Percentiles rank a stretch among this genome's conserved stretches.
phyloP scores from a whole-genome alignment of 176 grass and related monocot genomes.

The Areca catechu region DNA sequence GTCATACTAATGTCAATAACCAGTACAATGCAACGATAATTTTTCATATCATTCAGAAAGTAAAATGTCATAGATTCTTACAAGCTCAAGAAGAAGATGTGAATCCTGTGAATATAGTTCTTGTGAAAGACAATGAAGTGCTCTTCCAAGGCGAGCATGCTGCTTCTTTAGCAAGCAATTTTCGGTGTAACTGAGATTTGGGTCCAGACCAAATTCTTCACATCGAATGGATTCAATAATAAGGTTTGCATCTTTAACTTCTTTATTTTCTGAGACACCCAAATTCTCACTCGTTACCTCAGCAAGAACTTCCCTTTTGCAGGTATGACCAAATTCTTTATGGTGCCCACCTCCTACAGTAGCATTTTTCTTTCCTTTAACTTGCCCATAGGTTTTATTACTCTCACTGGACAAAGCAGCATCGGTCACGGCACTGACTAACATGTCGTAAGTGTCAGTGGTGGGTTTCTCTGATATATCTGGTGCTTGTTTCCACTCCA shows the following conservation, averaged over 20 bases:
- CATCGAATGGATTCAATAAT: constrained; percentile 77
- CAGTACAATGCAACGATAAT: too few species aligned
- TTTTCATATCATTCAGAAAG: too few species aligned
- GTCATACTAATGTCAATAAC: too few species aligned
- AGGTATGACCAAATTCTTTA: constrained; percentile 17
- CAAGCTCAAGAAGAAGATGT: constrained; percentile 89
- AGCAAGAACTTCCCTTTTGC: constrained; percentile 18
- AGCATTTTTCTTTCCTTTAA: constrained; percentile 14
- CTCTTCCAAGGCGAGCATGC: constrained; percentile 95
- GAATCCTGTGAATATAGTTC: constrained; percentile 98
- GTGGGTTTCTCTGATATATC: constrained; percentile 14
- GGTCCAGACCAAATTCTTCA: constrained; percentile 92
- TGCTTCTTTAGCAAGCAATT: constrained; percentile 78
- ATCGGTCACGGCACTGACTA: constrained; percentile 13
- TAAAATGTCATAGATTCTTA: constrained; percentile 17
- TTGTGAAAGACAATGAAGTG: constrained; percentile 91
- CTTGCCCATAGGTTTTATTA: constrained; percentile 16
- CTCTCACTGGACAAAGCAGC: constrained; percentile 8
- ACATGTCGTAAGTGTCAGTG: constrained; percentile 6
- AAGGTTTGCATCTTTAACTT: constrained; percentile 39
- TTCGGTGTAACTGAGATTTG: constrained; percentile 39
- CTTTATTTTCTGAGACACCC: constrained; percentile 19
- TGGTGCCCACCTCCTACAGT: constrained; percentile 14
- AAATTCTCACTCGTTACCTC: constrained; percentile 15
- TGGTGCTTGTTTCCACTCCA: constrained; percentile 12